Evolutionary conservation across 306 rosid genomes (phyloP), one percentile per base, ranked within the genome.

Genomic region (Vigna angularis): DNA sequence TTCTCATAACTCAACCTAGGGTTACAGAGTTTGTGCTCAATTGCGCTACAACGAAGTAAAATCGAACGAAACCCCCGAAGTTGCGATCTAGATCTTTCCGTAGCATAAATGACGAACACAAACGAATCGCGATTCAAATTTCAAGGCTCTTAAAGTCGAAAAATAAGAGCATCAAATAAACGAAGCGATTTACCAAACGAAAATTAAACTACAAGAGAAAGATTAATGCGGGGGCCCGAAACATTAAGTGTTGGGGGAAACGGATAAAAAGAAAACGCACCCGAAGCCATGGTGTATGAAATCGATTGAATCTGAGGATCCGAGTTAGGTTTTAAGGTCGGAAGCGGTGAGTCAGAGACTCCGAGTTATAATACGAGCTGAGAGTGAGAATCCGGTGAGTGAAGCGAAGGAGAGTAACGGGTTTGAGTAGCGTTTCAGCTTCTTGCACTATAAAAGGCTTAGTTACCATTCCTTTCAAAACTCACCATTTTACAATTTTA

Each of bases 231-330:
- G 59, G 15, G 18, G 45, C 30, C 32, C 9, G 50, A 49, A 52
- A 61, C 77, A 42, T 18, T 47, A 40, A 6, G 57, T 36, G 52
- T 20, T 62, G 50, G 24, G 22, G 16, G 12, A 7, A 55, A 58
- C 3, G 40, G 36, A 75, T 34, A 17, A 47, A 56, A 72, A 36
- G 70, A 62, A 61, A 7, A 30, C 38, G 59, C 71, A 84, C 87
- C 87, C 14, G 87, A 84, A 75, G 84, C 84, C 87, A 84, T 84
- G 79, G 17, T 17, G 73, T 9, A 3, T 24, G 72, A 38, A 63
- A 75, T 79, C 53, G 82, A 48, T 1, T 22, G 76, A 61, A 78
- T 53, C 44, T 0, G 64, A 52, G 55, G 74, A 34, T 47, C 72
- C 79, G 72, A 80, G 82, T 71, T 84, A 84, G 84, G 87, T 53